Conservation (phyloP, 768 basidiomycete genomes). For the Tephrocybe sp. region DNA sequence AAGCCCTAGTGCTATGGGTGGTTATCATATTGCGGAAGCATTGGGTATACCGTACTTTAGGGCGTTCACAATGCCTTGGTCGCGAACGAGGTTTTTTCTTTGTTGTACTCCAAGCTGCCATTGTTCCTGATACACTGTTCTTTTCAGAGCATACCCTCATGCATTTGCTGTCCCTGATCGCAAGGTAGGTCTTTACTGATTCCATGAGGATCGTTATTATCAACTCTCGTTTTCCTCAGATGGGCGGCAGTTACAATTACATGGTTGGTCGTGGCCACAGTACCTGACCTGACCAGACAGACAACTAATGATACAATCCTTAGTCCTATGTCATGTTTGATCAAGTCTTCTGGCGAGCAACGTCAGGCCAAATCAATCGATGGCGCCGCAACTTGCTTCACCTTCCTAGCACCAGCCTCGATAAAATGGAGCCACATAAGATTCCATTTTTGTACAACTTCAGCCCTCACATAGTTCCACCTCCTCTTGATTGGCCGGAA, state of each 20-base stretch:
- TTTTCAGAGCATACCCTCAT: slow-evolving; percentile 84
- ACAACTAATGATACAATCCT: slow-evolving; percentile 5
- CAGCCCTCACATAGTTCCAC: slow-evolving; percentile 86
- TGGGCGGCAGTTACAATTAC: slow-evolving; percentile 98
- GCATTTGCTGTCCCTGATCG: slow-evolving; percentile 97
- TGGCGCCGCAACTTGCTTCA: slow-evolving; percentile 81
- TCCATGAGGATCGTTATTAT: background rate
- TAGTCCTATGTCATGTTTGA: slow-evolving; percentile 97
- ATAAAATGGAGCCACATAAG: slow-evolving; percentile 97
- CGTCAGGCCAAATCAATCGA: slow-evolving; percentile 89
- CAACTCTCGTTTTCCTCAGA: slow-evolving; percentile 38
- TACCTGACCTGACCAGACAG: slow-evolving; percentile 3
- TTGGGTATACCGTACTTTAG: slow-evolving; percentile 91
- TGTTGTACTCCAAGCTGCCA: background rate
- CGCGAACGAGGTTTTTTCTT: slow-evolving; percentile 65
- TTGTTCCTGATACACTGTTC: slow-evolving; percentile 4
- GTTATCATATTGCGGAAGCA: slow-evolving; percentile 95
- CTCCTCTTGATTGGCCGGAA: slow-evolving; percentile 97
- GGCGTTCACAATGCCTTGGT: slow-evolving; percentile 98
- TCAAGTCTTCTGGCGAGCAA: slow-evolving; percentile 96
- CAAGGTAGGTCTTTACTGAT: slow-evolving; percentile 52
- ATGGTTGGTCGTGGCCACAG: slow-evolving; percentile 58
- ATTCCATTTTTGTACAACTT: slow-evolving; percentile 99
- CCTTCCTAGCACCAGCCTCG: slow-evolving; percentile 79
- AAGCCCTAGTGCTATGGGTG: slow-evolving; percentile 96